A percentile compares a stretch with the other conserved stretches of the same genome.
phyloP scores from a whole-genome alignment of 768 basidiomycete species.

The Neoboletus subvelutipes region DNA sequence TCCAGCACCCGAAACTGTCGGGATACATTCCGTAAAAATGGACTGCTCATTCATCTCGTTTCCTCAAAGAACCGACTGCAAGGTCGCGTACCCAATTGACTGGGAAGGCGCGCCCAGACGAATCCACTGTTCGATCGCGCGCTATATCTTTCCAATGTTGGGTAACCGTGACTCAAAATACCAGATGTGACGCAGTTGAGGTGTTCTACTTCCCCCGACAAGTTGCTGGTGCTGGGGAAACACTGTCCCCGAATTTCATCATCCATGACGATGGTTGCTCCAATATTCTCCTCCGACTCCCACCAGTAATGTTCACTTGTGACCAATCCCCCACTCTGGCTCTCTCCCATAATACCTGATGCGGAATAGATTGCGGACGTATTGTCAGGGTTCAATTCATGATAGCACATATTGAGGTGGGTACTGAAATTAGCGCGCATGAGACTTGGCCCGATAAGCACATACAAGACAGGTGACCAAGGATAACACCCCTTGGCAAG shows the following conservation, averaged over 20 bases:
- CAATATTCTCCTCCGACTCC: constrained; percentile 4
- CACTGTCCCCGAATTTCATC: not conserved
- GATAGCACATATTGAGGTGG: constrained; percentile 13
- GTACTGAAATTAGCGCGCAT: constrained; percentile 12
- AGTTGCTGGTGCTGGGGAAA: not conserved
- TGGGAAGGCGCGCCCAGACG: not conserved
- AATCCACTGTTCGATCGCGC: not conserved
- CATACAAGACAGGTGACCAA: constrained; percentile 25
- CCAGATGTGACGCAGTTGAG: not conserved
- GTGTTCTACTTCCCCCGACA: not conserved
- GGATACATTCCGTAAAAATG: not conserved
- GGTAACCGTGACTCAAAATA: not conserved
- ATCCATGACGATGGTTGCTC: not conserved
- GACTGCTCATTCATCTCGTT: not conserved
- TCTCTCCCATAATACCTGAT: constrained; percentile 15
- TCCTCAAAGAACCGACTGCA: not conserved
- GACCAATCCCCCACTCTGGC: not conserved
- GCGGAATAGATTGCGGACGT: constrained; percentile 13
- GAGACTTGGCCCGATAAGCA: constrained; percentile 20
- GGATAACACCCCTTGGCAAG: constrained; percentile 23
- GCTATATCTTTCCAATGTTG: not conserved
- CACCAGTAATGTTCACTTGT: constrained; percentile 10
- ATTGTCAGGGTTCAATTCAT: constrained; percentile 19
- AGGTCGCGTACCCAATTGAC: not conserved
- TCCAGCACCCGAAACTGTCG: not conserved